Evolutionary conservation across 192 early-diverging fungal species (phyloP).

Genomic region (Coemansia biformis): DNA sequence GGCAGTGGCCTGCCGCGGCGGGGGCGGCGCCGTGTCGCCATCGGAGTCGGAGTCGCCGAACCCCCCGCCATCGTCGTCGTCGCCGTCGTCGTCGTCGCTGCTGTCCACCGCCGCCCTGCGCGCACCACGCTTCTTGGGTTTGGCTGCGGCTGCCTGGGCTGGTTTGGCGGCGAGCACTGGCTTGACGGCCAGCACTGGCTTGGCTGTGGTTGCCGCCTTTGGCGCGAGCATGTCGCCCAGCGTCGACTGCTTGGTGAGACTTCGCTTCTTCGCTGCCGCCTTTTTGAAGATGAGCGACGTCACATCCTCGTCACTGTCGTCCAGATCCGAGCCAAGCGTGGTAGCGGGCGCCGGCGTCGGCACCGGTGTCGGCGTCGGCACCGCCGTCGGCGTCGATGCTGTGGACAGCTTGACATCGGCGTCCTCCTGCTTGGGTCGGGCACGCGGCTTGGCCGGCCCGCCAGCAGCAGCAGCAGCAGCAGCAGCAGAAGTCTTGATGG

Average conservation of each 20-base stretch:
- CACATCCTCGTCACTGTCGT: constrained; percentile 50
- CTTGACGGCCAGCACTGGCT: constrained; percentile 1
- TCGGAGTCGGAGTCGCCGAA: constrained; percentile 9
- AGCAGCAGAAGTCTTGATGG: background rate
- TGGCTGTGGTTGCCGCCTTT: constrained; percentile 9
- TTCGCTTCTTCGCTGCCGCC: constrained; percentile 14
- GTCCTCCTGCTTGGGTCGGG: constrained; percentile 8
- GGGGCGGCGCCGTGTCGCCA: constrained; percentile 11
- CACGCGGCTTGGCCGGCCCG: background rate
- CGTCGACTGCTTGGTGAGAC: constrained; percentile 15
- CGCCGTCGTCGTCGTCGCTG: constrained; percentile 41
- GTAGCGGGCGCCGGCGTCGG: constrained; percentile 1
- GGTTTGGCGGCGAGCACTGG: background rate
- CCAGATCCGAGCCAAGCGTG: constrained; percentile 45
- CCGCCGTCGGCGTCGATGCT: constrained; percentile 3
- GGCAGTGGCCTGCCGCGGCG: constrained; percentile 11
- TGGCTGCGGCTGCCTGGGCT: background rate
- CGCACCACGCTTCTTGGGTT: constrained; percentile 7
- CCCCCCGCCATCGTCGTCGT: constrained; percentile 17
- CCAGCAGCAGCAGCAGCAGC: constrained; percentile 1
- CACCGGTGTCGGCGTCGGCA: constrained; percentile 1
- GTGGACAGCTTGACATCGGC: constrained; percentile 12
- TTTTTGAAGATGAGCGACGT: constrained; percentile 30
- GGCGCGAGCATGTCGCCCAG: constrained; percentile 26
- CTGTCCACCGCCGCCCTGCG: constrained; percentile 12